phyloP scores from a whole-genome alignment of 176 grass and related monocot genomes.

The Oropetium thomaeum region DNA sequence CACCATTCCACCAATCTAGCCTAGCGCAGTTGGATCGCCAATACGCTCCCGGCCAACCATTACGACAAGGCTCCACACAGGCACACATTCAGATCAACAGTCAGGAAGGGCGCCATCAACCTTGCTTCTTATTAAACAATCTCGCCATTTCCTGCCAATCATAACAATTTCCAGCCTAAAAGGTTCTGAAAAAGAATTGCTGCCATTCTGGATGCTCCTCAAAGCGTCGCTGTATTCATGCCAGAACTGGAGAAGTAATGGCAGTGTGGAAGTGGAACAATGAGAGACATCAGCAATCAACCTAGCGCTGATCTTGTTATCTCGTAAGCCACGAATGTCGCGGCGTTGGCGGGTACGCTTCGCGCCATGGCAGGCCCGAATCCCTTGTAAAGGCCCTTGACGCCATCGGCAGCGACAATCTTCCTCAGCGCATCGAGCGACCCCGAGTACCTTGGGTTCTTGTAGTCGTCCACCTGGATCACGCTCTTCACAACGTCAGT shows the following conservation, averaged over 20 bases:
- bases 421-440: constrained; percentile 71
- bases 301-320: constrained; percentile 60
- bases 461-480: constrained; percentile 91
- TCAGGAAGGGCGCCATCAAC: background rate
- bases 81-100: background rate
- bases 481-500: constrained; percentile 91
- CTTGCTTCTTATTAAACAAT: constrained; percentile 27
- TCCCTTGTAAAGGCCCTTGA: constrained; percentile 85
- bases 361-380: constrained; percentile 90
- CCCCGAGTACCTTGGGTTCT: constrained; percentile 73
- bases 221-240: background rate
- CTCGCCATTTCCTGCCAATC: background rate
- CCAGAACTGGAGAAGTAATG: constrained; percentile 9
- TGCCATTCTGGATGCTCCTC: constrained; percentile 4
- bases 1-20: background rate
- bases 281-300: constrained; percentile 21
- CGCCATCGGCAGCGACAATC: constrained; percentile 67
- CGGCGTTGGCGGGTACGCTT: constrained; percentile 79
- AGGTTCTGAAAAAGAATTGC: background rate
- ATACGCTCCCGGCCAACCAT: constrained; percentile 44
- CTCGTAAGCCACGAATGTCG: constrained; percentile 79
- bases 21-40: constrained; percentile 35
- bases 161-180: background rate
- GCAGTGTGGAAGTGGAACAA: background rate
- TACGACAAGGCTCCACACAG: background rate